Base-by-base conservation (phyloP, 2,329 filamentous ascomycete genomes). In the Juglanconis oblonga region DNA sequence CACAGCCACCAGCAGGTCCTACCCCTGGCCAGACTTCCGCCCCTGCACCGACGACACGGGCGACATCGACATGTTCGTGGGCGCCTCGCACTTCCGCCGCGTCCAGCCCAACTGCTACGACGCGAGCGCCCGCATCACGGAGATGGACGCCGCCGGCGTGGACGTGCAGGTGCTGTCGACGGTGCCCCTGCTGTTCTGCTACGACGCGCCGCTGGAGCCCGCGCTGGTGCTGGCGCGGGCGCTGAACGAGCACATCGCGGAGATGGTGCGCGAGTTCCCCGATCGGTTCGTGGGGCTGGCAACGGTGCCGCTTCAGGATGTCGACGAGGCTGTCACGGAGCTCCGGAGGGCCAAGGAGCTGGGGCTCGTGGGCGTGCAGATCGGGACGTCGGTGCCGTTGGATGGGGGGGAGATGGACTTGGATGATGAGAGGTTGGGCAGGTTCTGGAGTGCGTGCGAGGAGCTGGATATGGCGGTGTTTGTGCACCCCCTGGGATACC, bases 1-100 rank as follows among this genome's bases (percentile, higher is more conserved):
- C n/a, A 74, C 76, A 66, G 77, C 76, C 11, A 33, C 38, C 8
- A 76, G 72, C 33, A 76, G 70, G 2, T 72, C 76, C 65, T 77
- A 69, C 62, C 64, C 67, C 40, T 73, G 69, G 71, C 69, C 71
- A 1, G 64, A 66, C 38, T 67, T 72, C 62, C 66, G 64, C 31
- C 67, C 67, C 1, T 59, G 65, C 35, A 47, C 62, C 17, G 65
- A 66, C 36, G 64, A 64, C 59, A 47, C 56, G 9, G 66, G 64
- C 45, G 59, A 67, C 55, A 67, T 73, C 45, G 71, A 74, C 64
- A 73, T 73, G 71, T 73, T 69, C 62, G 70, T 72, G 36, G 71
- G 71, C 32, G 52, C 62, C 48, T 55, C 58, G 40, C 73, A 73
- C 66, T 74, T 74, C 64, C 67, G 72, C 32, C 72, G 70, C 6